Base-by-base conservation (phyloP, 352 stramenopile species). In the Pythium utonaiense region DNA sequence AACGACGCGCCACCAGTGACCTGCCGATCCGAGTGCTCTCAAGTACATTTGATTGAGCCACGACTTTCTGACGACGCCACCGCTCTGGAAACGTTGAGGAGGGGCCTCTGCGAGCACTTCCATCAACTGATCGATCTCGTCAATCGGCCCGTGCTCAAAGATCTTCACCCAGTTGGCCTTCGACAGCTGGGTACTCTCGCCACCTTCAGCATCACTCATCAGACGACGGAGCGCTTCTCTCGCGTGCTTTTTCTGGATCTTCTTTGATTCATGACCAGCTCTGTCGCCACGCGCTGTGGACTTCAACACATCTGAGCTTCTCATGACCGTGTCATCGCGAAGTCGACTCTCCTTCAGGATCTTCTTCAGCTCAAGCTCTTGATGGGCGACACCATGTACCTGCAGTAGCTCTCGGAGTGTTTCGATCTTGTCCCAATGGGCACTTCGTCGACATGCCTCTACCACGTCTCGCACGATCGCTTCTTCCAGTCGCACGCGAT, bases 381-480 rank as follows among this genome's bases (percentile, higher is more conserved):
- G 34, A 4, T 66, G 64, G 4, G 41, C 48, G 22, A 71, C 30
- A 12, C 64, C 64, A 24, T 36, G 30, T 13, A 19, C 22, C 53
- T 60, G 28, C 4, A 67, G 38, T 1, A 55, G 34, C 16, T 44
- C 16, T 48, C 24, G 30, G 3, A 72, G 48, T 0, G 40, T 47
- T 1, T 65, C 36, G 27, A 69, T 62, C 17, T 53, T 71, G n/a
- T 64, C 59, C 78, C 77, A 89, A 21, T 80, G 57, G 2, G 47
- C 51, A 30, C 54, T 53, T 21, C 83, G 66, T 6, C 77, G 69
- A 40, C 77, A 88, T 10, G 66, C 69, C 62, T 90, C 80, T 7
- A 87, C 36, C n/a, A 86, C 54, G 6, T 57, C 71, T 51, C 76
- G 36, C 9, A 71, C 24, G 30, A 71, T 52, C 22, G 25, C 13